These are phyloP conservation scores for Neofusicoccum parvum DNA, from an alignment of 2,329 filamentous ascomycete species.

Conservation along the genomic window DNA sequence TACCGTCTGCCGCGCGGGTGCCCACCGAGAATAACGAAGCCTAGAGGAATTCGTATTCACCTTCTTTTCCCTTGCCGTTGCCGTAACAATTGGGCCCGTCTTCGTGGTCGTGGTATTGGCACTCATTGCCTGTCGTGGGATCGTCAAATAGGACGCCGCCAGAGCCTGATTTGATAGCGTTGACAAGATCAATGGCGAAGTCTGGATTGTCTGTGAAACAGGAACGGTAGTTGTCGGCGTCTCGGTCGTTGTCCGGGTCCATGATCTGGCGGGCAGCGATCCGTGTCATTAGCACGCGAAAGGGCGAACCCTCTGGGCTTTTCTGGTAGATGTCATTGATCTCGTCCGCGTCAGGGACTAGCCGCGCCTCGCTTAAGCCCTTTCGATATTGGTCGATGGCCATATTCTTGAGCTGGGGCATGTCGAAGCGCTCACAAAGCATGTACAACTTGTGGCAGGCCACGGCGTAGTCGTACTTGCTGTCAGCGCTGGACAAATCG, in stretches of 20 bases:
- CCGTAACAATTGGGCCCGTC: conserved; percentile 44
- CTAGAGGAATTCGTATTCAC: conserved; percentile 32
- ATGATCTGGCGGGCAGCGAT: conserved; percentile 61
- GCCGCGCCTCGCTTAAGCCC: conserved; percentile 50
- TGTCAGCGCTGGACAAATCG: conserved; percentile 45
- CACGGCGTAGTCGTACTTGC: conserved; percentile 58
- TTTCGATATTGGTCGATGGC: conserved; percentile 58
- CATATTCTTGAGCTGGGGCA: conserved; percentile 54
- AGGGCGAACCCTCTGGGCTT: conserved; percentile 49
- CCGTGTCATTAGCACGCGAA: conserved; percentile 53
- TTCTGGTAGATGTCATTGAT: conserved; percentile 56
- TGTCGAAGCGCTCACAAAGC: conserved; percentile 54
- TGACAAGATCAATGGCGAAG: conserved; percentile 57
- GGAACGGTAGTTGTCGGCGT: conserved; percentile 52
- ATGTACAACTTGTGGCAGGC: conserved; percentile 57
- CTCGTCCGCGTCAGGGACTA: conserved; percentile 58
- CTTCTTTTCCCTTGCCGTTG: conserved; percentile 40
- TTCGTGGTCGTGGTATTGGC: conserved; percentile 55
- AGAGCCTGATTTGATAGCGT: conserved; percentile 52
- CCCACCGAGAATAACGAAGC: neutral
- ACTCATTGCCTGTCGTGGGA: conserved; percentile 50
- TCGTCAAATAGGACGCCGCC: conserved; percentile 56
- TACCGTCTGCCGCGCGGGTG: conserved; percentile 1
- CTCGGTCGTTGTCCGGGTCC: conserved; percentile 54
- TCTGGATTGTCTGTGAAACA: conserved; percentile 54